phyloP scores from a whole-genome alignment of 2,329 filamentous ascomycete genomes.

The Alternaria dauci region DNA sequence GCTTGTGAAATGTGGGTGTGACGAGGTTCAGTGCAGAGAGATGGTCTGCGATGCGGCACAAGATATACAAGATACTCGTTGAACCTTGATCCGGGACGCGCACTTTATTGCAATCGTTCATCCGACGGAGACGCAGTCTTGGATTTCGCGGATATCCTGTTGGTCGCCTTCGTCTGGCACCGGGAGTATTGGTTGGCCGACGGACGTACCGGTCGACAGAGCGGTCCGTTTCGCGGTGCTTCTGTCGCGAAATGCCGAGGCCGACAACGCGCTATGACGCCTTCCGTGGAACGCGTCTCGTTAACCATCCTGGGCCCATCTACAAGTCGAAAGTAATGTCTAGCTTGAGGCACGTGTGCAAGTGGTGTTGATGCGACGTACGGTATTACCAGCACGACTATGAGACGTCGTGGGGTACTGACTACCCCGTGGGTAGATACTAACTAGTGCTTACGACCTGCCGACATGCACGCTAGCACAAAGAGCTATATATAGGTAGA shows the following conservation, averaged over 20 bases:
- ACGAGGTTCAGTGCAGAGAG: constrained; percentile 15
- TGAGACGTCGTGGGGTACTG: background rate
- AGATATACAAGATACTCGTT: constrained; percentile 2
- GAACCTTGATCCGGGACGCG: background rate
- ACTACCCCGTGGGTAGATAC: background rate
- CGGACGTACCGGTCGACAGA: background rate
- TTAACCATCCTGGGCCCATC: too few relatives aligned
- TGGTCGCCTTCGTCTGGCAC: background rate
- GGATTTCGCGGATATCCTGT: background rate
- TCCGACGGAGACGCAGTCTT: background rate
- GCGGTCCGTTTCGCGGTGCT: constrained; percentile 9
- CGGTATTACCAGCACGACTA: background rate
- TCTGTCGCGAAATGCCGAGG: constrained; percentile 1
- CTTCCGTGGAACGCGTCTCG: background rate
- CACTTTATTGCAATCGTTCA: background rate
- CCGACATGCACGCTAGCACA: background rate
- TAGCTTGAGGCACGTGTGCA: background rate
- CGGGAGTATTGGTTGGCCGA: background rate
- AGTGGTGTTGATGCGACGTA: background rate
- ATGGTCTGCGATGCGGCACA: constrained; percentile 12
- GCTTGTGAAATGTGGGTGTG: constrained; percentile 13
- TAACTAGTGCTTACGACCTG: background rate
- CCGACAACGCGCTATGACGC: constrained; percentile 1
- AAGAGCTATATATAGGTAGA: background rate
- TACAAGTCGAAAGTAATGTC: background rate